phyloP scores from a whole-genome alignment of 495 filamentous ascomycete genomes.

The Penicillium maclennaniae region DNA sequence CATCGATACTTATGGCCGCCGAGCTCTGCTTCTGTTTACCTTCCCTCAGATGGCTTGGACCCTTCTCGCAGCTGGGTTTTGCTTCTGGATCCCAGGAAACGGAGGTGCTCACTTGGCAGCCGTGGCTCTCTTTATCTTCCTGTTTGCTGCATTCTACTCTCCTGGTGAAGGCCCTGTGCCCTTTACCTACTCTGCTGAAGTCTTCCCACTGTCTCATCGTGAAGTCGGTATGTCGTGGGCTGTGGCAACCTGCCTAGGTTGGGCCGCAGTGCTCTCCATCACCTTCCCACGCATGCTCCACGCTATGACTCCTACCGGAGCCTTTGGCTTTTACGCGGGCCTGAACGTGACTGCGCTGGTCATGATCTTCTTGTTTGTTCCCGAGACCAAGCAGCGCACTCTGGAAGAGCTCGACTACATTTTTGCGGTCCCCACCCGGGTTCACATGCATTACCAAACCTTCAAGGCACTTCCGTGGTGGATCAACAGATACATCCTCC shows the following conservation, averaged over 20 bases:
- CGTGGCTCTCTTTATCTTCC: slow-evolving; percentile 62
- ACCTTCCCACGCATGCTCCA: slow-evolving; percentile 65
- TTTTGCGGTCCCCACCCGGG: slow-evolving; percentile 65
- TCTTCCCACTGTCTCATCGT: slow-evolving; percentile 72
- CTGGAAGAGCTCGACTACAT: slow-evolving; percentile 85
- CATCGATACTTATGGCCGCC: slow-evolving; percentile 82
- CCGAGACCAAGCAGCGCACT: slow-evolving; percentile 75
- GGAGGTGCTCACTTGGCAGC: slow-evolving; percentile 52
- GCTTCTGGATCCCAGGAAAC: slow-evolving; percentile 57
- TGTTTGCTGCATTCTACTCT: slow-evolving; percentile 67
- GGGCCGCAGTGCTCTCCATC: slow-evolving; percentile 68
- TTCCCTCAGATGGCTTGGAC: slow-evolving; percentile 87
- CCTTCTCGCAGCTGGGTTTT: slow-evolving; percentile 67
- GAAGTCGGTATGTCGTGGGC: slow-evolving; percentile 74
- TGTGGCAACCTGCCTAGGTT: slow-evolving; percentile 68
- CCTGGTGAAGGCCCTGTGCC: slow-evolving; percentile 70
- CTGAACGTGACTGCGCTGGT: slow-evolving; percentile 66
- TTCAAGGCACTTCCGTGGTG: slow-evolving; percentile 64
- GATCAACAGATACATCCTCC: slow-evolving; percentile 63
- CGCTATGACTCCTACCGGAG: slow-evolving; percentile 51
- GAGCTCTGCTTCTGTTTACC: slow-evolving; percentile 74
- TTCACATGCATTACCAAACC: slow-evolving; percentile 62
- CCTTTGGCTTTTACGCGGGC: slow-evolving; percentile 50
- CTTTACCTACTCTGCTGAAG: slow-evolving; percentile 74
- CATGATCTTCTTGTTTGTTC: slow-evolving; percentile 71